Percentiles rank a stretch among this genome's conserved stretches.
These are phyloP conservation scores for Amylostereum areolatum DNA, from an alignment of 1,284 basidiomycete species.

Conservation along the genomic window DNA sequence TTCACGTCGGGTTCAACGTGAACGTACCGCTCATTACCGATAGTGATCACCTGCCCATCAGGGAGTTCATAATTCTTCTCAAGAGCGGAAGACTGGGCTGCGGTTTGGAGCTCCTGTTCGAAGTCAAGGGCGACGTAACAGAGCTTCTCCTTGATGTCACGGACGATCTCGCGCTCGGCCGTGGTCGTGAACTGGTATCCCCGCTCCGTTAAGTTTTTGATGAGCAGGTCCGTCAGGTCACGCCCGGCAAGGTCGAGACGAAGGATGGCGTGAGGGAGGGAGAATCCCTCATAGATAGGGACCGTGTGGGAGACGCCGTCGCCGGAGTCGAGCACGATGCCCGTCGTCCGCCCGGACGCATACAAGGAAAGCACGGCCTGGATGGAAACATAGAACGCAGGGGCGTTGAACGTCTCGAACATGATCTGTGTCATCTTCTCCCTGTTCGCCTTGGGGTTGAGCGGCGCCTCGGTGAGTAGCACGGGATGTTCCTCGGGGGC, in stretches of 20 bases:
- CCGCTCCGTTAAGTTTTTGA: slow-evolving; percentile 92
- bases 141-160: slow-evolving; percentile 98
- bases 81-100: slow-evolving; percentile 84
- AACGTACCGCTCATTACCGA: slow-evolving; percentile 85
- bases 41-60: slow-evolving; percentile 95
- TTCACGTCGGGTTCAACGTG: not conserved
- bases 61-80: slow-evolving; percentile 97
- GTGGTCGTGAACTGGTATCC: slow-evolving; percentile 94
- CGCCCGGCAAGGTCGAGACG: slow-evolving; percentile 94
- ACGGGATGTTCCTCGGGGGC: slow-evolving; percentile 91
- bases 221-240: slow-evolving; percentile 89
- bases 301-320: slow-evolving; percentile 94
- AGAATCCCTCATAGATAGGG: slow-evolving; percentile 94
- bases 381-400: slow-evolving; percentile 91
- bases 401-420: slow-evolving; percentile 95
- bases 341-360: slow-evolving; percentile 88
- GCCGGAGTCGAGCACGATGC: slow-evolving; percentile 92
- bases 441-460: slow-evolving; percentile 92
- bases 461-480: slow-evolving; percentile 86
- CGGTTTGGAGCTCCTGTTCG: slow-evolving; percentile 93
- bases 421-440: slow-evolving; percentile 98
- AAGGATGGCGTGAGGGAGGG: slow-evolving; percentile 90
- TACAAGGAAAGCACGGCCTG: slow-evolving; percentile 92
- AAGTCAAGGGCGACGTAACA: slow-evolving; percentile 98
- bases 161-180: slow-evolving; percentile 92